Evolutionary conservation across 2,329 filamentous ascomycete species (phyloP), one percentile per base, ranked within the genome.

Genomic region (Penicillium freii): DNA sequence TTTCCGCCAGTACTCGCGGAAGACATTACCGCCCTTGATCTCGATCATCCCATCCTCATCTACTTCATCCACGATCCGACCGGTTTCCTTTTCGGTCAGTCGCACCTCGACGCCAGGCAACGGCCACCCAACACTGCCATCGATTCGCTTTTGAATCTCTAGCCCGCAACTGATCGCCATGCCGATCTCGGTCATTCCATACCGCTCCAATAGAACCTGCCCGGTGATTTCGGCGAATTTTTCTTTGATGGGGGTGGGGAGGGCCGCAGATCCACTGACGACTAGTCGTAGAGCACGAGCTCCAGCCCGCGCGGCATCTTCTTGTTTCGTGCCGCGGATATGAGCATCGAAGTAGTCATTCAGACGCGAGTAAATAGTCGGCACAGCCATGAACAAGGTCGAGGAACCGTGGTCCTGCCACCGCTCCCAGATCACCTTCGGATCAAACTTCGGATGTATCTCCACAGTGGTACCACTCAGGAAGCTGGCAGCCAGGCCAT

Each of bases 151-250:
- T 17, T 70, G 65, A 17, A 75, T 64, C 15, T 75, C 71, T 42
- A 80, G 63, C 9, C 75, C 75, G 39, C 79, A 79, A 60, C 77
- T 79, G 42, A 80, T 70, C 2, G 74, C 77, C 65, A 80, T 80
- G 1, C 79, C 79, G n/a, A 80, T 79, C 62, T 81, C 79, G 1
- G 79, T 80, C 70, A 79, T 80, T 2, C 80, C 80, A 58, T 81
- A 82, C 1, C 80, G 71, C 61, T 81, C 75, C 3, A 82, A 67
- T 17, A 82, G 70, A 11, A 71, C 72, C 59, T 78, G 74, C 15
- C 73, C 71, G 0, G 74, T 75, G 23, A 78, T 77, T 23, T 75
- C 72, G 3, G 69, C 67, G 39, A 77, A 78, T 50, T 71, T 75
- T 25, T 65, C 62, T 58, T 76, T 78, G 31, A 75, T 75, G 1